Percentiles rank a stretch among this genome's conserved stretches.
phyloP scores from a whole-genome alignment of 1,139 yeast genomes.

The Sugiyamaella pinicola region DNA sequence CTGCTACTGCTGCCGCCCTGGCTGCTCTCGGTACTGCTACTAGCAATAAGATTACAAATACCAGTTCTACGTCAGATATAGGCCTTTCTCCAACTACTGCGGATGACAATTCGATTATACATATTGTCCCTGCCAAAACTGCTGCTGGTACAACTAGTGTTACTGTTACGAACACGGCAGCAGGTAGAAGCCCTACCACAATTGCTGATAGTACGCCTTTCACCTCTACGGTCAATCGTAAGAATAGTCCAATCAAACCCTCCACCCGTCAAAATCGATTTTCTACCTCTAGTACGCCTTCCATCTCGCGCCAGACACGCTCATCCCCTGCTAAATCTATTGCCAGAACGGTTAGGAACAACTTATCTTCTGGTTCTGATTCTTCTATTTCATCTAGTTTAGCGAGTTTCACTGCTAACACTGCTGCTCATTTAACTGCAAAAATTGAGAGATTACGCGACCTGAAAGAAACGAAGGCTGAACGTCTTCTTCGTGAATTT shows the following conservation, averaged over 20 bases:
- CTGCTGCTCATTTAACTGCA: not conserved
- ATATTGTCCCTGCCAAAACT: too few relatives aligned
- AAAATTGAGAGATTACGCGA: constrained; percentile 18
- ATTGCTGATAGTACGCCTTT: not conserved
- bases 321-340: not conserved
- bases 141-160: not conserved
- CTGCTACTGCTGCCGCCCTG: constrained; percentile 6
- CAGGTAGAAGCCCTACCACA: not conserved
- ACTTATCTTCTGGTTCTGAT: not conserved
- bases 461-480: constrained; percentile 38
- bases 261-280: not conserved
- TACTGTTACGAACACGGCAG: not conserved
- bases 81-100: not conserved
- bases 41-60: not conserved
- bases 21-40: not conserved
- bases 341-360: not conserved
- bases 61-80: too few relatives aligned
- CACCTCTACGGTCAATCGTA: not conserved
- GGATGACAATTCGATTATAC: not conserved
- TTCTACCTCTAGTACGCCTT: not conserved
- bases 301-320: not conserved
- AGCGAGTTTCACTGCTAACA: not conserved
- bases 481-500: constrained; percentile 38
- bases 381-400: not conserved
- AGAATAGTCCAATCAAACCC: not conserved